Evolutionary conservation across 2,329 filamentous ascomycete species (phyloP), one percentile per base, ranked within the genome.

Genomic region (Calonectria ilicicola): DNA sequence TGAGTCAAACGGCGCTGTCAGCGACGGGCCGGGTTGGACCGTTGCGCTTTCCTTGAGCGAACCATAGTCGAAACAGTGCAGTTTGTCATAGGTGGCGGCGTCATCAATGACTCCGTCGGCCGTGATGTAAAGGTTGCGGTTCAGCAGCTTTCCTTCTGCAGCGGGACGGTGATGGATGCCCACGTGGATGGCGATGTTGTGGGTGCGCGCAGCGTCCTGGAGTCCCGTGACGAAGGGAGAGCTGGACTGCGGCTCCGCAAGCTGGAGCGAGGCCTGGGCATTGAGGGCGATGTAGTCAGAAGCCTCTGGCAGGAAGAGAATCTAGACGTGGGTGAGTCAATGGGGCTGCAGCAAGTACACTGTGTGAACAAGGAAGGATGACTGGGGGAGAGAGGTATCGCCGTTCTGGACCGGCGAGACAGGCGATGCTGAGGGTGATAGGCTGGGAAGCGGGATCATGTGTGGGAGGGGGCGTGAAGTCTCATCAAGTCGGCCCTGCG

Each of bases 251-350:
- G 95, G 89, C 70, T 89, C 90, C 75, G 91, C 95, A 12, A 98
- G 91, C 5, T 90, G 88, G 10, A 95, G 84, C 0, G 93, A 93
- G 78, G 96, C 92, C 14, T 90, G 83, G 2, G 92, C 87, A 0
- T 91, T 92, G 2, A 89, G 87, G 23, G 91, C 93, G 79, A 98
- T 95, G 86, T 98, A 98, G 85, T 98, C 95, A 69, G 91, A 91
- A 27, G 96, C 96, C 88, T 98, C 96, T 15, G 96, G 96, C 66
- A 98, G 92, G 86, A 98, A 98, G 63, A 98, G 90, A 21, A 94
- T 91, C 90, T 94, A 74, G 27, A 38, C 14, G 23, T 40, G 21
- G 26, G 53, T 60, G 32, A 60, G 32, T 35, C 21, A 60, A 10
- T 17, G 19, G 47, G 15, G 62, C 15, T 21, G 15, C 3, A 47